Evolutionary conservation across 2,329 filamentous ascomycete genomes (phyloP), one percentile per base, ranked within the genome.

Genomic region (Alternaria solani): DNA sequence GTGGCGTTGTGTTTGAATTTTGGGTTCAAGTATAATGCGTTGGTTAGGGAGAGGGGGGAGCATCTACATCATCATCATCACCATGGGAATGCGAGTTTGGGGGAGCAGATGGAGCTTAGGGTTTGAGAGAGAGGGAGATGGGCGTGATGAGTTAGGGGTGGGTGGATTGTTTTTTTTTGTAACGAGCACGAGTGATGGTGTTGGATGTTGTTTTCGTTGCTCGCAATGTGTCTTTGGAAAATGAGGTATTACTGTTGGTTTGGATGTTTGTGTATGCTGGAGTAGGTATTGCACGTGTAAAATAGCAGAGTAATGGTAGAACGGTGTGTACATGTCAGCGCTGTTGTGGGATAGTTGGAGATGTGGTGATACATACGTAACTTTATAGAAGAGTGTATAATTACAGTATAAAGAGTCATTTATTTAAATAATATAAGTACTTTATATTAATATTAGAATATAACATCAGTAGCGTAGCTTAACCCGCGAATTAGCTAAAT

Each of bases 1-100:
- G 73, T 90, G 51, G 93, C 94, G 7, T 79, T 99, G 74, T 84
- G 93, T 61, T 76, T 97, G 70, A 99, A 99, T 78, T 96, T 98
- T 81, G 86, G 86, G 25, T 93, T 98, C 77, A 93, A 94, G 72
- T 75, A 74, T 23, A 67, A 62, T 8, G 67, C 63, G 2, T 36
- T 72, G 12, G 44, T 63, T 4, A 63, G 61, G 28, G 62, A 67
- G 26, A 49, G 55, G 16, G 52, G 64, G 7, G 51, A 56, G 4
- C 43, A 66, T 39, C 44, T 52, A 5, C 44, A 56, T 36, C 51
- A 61, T 26, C 14, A 69, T 62, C 41, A 57, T 44, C 38, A 48
- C 57, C 34, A 11, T 8, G 26, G 8, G 11, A 60, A 52, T 34
- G n/a, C 41, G 14, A 60, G 46, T 43, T 54, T 63, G 38, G 51